Evolutionary conservation across 2,329 filamentous ascomycete genomes (phyloP).

Genomic region (Arthrobotrys entomopaga): DNA sequence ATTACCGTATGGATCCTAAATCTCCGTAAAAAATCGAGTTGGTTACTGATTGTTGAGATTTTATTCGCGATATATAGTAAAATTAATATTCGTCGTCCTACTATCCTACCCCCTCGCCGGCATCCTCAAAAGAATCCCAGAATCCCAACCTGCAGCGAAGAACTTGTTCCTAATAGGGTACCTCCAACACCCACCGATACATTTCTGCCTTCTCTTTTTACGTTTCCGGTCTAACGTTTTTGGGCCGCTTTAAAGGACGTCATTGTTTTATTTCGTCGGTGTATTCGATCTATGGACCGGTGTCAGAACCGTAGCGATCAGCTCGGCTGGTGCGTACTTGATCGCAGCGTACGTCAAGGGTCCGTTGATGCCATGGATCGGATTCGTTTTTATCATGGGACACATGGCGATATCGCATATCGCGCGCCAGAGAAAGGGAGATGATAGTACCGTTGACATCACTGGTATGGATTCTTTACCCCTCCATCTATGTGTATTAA

Average conservation of each 20-base stretch:
- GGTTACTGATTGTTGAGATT: too few relatives aligned
- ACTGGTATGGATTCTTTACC: slow-evolving; percentile 69
- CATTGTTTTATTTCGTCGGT: slow-evolving; percentile 90
- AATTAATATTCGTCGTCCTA: slow-evolving; percentile 89
- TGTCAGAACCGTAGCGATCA: slow-evolving; percentile 79
- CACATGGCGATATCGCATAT: slow-evolving; percentile 95
- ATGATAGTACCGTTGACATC: slow-evolving; percentile 79
- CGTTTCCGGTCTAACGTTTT: not conserved
- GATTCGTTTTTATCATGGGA: slow-evolving; percentile 91
- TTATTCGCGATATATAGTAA: slow-evolving; percentile 70
- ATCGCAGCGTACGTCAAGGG: slow-evolving; percentile 86
- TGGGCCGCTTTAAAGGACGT: slow-evolving; percentile 67
- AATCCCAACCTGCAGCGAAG: slow-evolving; percentile 82
- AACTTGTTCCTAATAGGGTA: slow-evolving; percentile 87
- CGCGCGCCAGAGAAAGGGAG: slow-evolving; percentile 76
- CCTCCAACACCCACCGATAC: slow-evolving; percentile 54
- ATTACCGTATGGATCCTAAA: slow-evolving; percentile 27
- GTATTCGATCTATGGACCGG: slow-evolving; percentile 93
- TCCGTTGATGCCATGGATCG: slow-evolving; percentile 97
- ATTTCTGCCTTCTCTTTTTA: not conserved
- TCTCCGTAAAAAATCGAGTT: not conserved
- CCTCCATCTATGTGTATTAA: not conserved
- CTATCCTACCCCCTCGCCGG: slow-evolving; percentile 91
- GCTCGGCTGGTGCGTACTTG: slow-evolving; percentile 79
- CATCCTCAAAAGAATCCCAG: slow-evolving; percentile 87